Evolutionary conservation across 2,329 filamentous ascomycete genomes (phyloP).

Genomic region (Colletotrichum tabaci): DNA sequence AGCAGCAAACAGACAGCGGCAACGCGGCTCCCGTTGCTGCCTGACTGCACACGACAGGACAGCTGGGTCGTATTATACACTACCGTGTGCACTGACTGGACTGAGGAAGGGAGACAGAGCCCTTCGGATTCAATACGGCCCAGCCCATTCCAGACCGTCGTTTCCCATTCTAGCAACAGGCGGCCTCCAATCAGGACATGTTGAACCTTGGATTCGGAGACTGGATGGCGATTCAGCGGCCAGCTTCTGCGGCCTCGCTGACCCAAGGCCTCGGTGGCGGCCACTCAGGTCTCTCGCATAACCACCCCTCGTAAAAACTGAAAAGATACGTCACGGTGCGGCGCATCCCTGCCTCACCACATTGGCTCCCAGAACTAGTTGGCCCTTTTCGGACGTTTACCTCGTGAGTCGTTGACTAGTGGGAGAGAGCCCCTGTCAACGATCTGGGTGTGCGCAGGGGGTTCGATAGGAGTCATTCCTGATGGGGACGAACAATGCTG

Average conservation of each 20-base stretch:
- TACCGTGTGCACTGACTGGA: constrained; percentile 33
- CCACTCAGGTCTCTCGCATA: constrained; percentile 39
- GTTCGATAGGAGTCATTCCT: constrained; percentile 13
- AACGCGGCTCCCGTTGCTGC: constrained; percentile 17
- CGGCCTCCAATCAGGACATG: constrained; percentile 42
- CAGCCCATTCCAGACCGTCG: constrained; percentile 24
- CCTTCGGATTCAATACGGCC: constrained; percentile 12
- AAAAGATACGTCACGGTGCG: constrained; percentile 40
- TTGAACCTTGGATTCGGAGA: constrained; percentile 39
- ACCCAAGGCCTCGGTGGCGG: constrained; percentile 36
- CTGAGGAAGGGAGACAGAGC: not conserved
- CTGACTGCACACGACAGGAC: constrained; percentile 24
- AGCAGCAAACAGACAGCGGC: constrained; percentile 27
- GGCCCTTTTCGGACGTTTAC: constrained; percentile 15
- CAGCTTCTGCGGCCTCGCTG: constrained; percentile 31
- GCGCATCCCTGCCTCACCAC: constrained; percentile 38
- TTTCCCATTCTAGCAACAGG: constrained; percentile 30
- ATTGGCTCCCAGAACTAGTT: constrained; percentile 24
- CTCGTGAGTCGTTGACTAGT: constrained; percentile 19
- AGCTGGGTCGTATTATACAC: not conserved
- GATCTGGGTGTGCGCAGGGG: constrained; percentile 15
- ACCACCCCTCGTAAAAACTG: constrained; percentile 21
- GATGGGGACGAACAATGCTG: constrained; percentile 18
- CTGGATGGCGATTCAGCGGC: constrained; percentile 18
- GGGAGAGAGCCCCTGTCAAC: constrained; percentile 28